These are phyloP conservation scores for Phtheirospermum japonicum DNA, from an alignment of 257 asterid genomes.

Conservation along the genomic window DNA sequence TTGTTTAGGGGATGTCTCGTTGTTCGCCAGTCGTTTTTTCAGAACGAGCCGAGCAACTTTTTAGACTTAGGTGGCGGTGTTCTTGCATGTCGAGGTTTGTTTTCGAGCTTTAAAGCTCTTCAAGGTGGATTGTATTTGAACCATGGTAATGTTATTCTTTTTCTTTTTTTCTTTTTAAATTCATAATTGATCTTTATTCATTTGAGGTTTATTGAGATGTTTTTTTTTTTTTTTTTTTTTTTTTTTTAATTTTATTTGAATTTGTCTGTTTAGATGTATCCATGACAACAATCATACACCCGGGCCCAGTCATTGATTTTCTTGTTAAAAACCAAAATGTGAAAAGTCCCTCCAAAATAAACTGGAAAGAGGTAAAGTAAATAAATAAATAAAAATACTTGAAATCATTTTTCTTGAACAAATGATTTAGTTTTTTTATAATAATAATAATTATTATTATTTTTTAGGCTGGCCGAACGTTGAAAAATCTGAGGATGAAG, in stretches of 20 bases:
- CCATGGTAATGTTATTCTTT: slow-evolving; percentile 35
- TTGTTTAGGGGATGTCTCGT: slow-evolving; percentile 45
- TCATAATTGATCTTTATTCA: background rate
- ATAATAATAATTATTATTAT: no score
- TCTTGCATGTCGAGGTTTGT: slow-evolving; percentile 49
- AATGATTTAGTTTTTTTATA: background rate
- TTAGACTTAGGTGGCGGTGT: slow-evolving; percentile 45
- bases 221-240: background rate
- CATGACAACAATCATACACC: slow-evolving; percentile 42
- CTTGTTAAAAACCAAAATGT: slow-evolving; percentile 44
- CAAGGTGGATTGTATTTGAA: slow-evolving; percentile 53
- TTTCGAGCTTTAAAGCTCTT: slow-evolving; percentile 43
- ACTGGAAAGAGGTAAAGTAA: slow-evolving; percentile 50
- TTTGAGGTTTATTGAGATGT: background rate
- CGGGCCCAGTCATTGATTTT: slow-evolving; percentile 46
- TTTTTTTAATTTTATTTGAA: slow-evolving; percentile 9
- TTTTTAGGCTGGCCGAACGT: slow-evolving; percentile 38
- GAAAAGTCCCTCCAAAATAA: slow-evolving; percentile 38
- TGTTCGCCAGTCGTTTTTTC: slow-evolving; percentile 42
- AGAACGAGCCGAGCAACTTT: slow-evolving; percentile 32
- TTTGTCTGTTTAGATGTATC: slow-evolving; percentile 37
- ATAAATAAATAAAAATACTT: background rate
- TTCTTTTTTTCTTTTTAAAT: background rate
- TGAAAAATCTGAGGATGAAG: slow-evolving; percentile 44
- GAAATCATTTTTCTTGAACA: background rate